Evolutionary conservation across 305 asterid genomes (phyloP), one percentile per base, ranked within the genome.

Genomic region (Fraxinus paxiana): DNA sequence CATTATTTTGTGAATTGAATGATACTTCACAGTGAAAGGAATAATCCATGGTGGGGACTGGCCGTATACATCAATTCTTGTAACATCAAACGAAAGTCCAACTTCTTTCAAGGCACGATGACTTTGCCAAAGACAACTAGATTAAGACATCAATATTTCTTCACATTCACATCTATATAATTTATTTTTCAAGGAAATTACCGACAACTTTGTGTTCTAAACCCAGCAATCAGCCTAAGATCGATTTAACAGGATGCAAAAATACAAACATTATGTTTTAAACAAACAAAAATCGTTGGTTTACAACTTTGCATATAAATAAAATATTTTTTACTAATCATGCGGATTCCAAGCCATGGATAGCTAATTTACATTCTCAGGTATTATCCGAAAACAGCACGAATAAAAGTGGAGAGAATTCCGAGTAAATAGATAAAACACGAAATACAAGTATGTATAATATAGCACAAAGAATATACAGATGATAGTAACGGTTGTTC

Each of bases 391-490:
- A 79, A 22, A 75, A 83, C 81, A 77, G 17, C 76, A 77, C 63
- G 15, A 74, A 38, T 13, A 22, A 35, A 59, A 75, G 20, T 10
- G 31, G 6, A 1, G 26, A 75, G 46, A 3, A 4, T 15, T 30
- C 34, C 73, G 18, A 67, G 75, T 18, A 72, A 26, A 46, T 20
- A 30, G 77, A 72, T 69, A 81, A 81, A 79, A 84, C 56, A 78
- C 33, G 34, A 80, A 79, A 78, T 54, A 77, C 82, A 80, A 75
- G 56, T 78, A 5, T 4, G 85, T 81, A 76, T 82, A 83, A 88
- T 63, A 80, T 46, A 43, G 75, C 80, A 83, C 72, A 34, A 78
- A 87, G 87, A 85, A 87, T 89, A 76, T 91, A 92, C 94, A 91
- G 37, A 76, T 28, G 76, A 35, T 73, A 26, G 54, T 30, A 38